A percentile compares a stretch with the other conserved stretches of the same genome.
phyloP scores from a whole-genome alignment of 1,284 basidiomycete genomes.

The Mycena sp. region DNA sequence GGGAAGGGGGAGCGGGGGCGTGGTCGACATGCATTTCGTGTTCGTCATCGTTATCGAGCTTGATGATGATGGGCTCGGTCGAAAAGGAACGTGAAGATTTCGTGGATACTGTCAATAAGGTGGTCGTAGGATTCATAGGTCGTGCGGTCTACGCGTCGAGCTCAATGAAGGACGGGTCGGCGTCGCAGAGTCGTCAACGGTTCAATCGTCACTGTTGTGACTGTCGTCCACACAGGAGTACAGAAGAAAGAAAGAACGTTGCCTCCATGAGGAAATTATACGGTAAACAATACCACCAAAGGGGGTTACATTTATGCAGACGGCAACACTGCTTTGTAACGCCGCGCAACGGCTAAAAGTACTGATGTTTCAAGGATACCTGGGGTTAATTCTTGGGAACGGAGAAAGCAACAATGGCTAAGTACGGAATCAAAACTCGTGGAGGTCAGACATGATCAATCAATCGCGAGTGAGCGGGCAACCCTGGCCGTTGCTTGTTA shows the following conservation, averaged over 20 bases:
- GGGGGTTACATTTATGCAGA: no score
- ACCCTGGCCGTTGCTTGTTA: no score
- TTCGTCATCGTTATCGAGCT: conserved; percentile 10
- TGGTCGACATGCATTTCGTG: conserved; percentile 1
- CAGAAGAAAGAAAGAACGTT: not conserved
- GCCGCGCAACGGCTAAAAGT: no score
- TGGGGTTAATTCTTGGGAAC: not conserved
- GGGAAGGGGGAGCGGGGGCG: not conserved
- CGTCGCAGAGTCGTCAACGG: conserved; percentile 20
- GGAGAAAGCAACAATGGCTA: not conserved
- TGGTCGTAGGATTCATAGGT: conserved; percentile 10
- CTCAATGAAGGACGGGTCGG: no score
- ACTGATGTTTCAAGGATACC: not conserved
- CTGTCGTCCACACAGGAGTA: conserved; percentile 1
- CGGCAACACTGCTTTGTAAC: no score
- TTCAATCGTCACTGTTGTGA: not conserved
- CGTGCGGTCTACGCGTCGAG: conserved; percentile 3
- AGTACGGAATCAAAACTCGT: no score
- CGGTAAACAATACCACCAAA: not conserved
- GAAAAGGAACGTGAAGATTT: conserved; percentile 26
- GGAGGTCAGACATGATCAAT: no score
- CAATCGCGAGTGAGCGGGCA: no score
- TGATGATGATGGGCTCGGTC: conserved; percentile 9
- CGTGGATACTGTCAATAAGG: conserved; percentile 22
- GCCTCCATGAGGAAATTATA: not conserved